A percentile compares a stretch with the other conserved stretches of the same genome.
These are phyloP conservation scores for Podospora didyma DNA, from an alignment of 495 filamentous ascomycete species.

Conservation along the genomic window DNA sequence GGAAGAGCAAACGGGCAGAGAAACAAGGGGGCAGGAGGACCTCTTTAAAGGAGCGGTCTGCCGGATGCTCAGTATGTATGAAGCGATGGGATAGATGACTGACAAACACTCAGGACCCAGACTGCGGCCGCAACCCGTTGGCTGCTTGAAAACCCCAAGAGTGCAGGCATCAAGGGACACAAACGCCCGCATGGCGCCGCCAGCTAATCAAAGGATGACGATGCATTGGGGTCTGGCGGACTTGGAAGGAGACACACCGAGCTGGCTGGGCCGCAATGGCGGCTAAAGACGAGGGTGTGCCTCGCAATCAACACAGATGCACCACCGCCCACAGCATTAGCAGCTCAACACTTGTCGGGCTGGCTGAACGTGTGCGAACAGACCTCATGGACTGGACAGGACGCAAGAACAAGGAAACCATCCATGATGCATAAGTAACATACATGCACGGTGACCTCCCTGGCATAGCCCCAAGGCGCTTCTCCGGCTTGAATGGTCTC, in stretches of 20 bases:
- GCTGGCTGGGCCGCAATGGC: background rate
- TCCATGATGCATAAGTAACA: too few species aligned
- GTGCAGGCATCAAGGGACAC: background rate
- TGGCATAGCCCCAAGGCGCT: constrained; percentile 7
- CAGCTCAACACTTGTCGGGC: constrained; percentile 1
- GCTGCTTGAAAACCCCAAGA: constrained; percentile 1
- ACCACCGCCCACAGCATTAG: too few species aligned
- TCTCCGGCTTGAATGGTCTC: constrained; percentile 1
- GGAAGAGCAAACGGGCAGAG: background rate
- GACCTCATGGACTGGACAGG: background rate
- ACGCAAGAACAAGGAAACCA: too few species aligned
- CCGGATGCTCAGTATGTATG: background rate
- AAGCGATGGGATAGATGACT: background rate
- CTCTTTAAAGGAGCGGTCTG: constrained; percentile 3
- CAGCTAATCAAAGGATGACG: background rate
- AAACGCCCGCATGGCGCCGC: constrained; percentile 7
- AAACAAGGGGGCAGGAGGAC: background rate
- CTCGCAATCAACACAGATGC: constrained; percentile 18
- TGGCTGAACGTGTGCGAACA: background rate
- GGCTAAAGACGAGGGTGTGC: constrained; percentile 10
- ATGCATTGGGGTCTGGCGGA: constrained; percentile 5
- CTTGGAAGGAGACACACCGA: constrained; percentile 1
- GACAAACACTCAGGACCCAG: background rate
- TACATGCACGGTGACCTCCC: background rate
- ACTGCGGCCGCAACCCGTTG: background rate